Evolutionary conservation across 768 basidiomycete genomes (phyloP).

Genomic region (Collybia mongolica): DNA sequence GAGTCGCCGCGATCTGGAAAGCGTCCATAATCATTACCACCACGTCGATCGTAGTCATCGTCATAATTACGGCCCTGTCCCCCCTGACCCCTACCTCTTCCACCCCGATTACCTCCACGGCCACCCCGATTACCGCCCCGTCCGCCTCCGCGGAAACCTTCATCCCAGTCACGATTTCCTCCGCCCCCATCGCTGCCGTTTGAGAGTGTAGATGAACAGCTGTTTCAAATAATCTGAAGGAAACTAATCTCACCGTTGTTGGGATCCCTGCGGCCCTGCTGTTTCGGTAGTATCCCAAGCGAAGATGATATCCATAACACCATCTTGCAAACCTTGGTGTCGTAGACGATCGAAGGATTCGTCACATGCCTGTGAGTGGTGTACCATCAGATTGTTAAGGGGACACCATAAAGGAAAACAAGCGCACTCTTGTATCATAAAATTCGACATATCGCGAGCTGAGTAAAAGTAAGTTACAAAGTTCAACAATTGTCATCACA

Average conservation of each 20-base stretch:
- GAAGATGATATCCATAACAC: slow-evolving; percentile 84
- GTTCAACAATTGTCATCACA: not conserved
- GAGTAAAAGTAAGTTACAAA: not conserved
- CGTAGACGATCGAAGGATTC: slow-evolving; percentile 80
- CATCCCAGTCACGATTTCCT: slow-evolving; percentile 29
- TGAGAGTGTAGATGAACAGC: slow-evolving; percentile 6
- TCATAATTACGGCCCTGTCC: slow-evolving; percentile 27
- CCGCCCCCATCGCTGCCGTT: slow-evolving; percentile 31
- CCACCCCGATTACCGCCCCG: slow-evolving; percentile 42
- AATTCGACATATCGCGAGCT: slow-evolving; percentile 94
- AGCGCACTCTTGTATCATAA: slow-evolving; percentile 80
- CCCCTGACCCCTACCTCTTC: slow-evolving; percentile 17
- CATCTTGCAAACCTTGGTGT: slow-evolving; percentile 78
- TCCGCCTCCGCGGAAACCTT: slow-evolving; percentile 33
- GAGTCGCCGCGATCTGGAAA: slow-evolving; percentile 30
- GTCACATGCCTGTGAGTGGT: slow-evolving; percentile 56
- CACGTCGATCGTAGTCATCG: slow-evolving; percentile 48
- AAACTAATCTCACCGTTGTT: slow-evolving; percentile 14
- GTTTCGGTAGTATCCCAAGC: slow-evolving; percentile 78
- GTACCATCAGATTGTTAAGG: slow-evolving; percentile 10
- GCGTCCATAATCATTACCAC: slow-evolving; percentile 44
- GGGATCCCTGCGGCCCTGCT: slow-evolving; percentile 37
- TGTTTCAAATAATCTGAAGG: not conserved
- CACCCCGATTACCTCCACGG: slow-evolving; percentile 39
- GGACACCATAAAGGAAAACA: no score